phyloP scores from a whole-genome alignment of 2,329 filamentous ascomycete species.

The Xylariaceae sp. region DNA sequence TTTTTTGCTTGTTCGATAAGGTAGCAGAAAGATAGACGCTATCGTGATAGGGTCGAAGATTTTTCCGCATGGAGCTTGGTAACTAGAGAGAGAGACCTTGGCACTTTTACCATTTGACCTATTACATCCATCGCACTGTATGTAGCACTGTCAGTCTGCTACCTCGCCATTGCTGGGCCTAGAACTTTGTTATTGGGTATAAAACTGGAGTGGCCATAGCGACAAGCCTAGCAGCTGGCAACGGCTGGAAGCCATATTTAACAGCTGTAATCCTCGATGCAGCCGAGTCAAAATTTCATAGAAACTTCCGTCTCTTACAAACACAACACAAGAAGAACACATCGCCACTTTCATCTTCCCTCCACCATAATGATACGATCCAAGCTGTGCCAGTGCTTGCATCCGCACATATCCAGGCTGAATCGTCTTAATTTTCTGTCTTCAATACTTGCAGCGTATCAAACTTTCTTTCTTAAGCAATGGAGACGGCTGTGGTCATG shows the following conservation, averaged over 20 bases:
- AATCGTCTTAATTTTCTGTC: too few relatives aligned
- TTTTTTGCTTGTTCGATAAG: slow-evolving; percentile 28
- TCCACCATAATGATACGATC: background rate
- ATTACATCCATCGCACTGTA: too few relatives aligned
- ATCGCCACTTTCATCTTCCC: background rate
- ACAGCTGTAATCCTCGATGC: too few relatives aligned
- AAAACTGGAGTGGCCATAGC: too few relatives aligned
- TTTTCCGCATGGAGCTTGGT: slow-evolving; percentile 22
- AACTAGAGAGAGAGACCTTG: background rate
- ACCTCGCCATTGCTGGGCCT: background rate
- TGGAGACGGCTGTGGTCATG: slow-evolving; percentile 17
- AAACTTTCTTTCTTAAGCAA: too few relatives aligned
- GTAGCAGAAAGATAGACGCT: slow-evolving; percentile 7
- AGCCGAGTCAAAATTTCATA: background rate
- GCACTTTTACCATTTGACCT: too few relatives aligned
- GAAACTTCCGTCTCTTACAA: background rate
- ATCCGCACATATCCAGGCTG: too few relatives aligned
- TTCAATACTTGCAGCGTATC: too few relatives aligned
- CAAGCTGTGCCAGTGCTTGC: too few relatives aligned
- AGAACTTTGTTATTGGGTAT: too few relatives aligned
- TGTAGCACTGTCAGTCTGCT: background rate
- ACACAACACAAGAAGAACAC: background rate
- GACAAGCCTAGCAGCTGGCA: too few relatives aligned
- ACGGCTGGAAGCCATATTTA: too few relatives aligned
- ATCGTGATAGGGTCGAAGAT: slow-evolving; percentile 29